A percentile compares a stretch with the other conserved stretches of the same genome.
Evolutionary conservation across 1,284 basidiomycete genomes (phyloP).

Genomic region (Leccinum fallax): DNA sequence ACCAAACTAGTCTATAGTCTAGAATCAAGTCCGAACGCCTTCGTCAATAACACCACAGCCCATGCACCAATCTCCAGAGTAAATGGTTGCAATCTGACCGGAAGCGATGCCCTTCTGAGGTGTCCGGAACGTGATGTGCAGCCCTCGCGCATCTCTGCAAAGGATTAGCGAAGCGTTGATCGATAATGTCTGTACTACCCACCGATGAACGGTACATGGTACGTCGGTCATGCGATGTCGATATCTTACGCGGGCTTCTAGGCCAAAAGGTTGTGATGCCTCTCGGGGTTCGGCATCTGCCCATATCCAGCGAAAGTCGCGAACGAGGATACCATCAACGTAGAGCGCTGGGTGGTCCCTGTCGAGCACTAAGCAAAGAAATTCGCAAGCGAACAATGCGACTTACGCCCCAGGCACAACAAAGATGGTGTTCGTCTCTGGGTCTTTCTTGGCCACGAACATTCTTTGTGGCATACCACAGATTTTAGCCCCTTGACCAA

Average conservation of each 20-base stretch:
- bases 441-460: conserved; percentile 81
- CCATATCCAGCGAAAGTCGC: conserved; percentile 80
- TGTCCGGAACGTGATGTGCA: conserved; percentile 54
- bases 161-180: neutral
- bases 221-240: conserved; percentile 70
- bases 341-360: conserved; percentile 71
- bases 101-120: conserved; percentile 73
- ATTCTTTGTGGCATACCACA: conserved; percentile 62
- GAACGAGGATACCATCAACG: conserved; percentile 47
- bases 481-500: conserved; percentile 80
- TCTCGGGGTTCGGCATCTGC: conserved; percentile 53
- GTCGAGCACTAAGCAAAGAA: conserved; percentile 6
- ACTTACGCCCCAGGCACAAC: conserved; percentile 78
- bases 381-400: neutral
- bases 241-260: conserved; percentile 62
- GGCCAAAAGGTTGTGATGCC: conserved; percentile 45
- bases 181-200: conserved; percentile 5
- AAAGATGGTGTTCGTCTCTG: conserved; percentile 60
- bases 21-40: conserved; percentile 14
- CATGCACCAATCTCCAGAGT: conserved; percentile 77
- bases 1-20: neutral
- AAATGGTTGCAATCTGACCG: conserved; percentile 81
- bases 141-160: conserved; percentile 25
- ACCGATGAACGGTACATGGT: conserved; percentile 45
- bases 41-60: conserved; percentile 74